Evolutionary conservation across 2,329 filamentous ascomycete species (phyloP).

Genomic region (Ophiostoma piceae): DNA sequence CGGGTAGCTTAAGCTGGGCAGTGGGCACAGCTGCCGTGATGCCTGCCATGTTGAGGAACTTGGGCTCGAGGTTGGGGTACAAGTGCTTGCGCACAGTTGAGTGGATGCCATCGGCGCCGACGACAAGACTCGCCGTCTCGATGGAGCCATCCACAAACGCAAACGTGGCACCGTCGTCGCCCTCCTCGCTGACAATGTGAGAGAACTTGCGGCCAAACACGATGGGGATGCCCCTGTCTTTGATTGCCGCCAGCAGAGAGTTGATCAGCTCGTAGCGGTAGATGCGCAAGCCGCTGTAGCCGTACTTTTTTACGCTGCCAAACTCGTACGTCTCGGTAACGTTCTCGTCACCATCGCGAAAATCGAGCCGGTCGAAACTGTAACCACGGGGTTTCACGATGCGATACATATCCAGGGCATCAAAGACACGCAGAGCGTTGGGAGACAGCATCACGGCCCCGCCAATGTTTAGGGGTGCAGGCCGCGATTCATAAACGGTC

Average conservation of each 20-base stretch:
- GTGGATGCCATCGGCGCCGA: not conserved
- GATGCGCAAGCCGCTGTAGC: constrained; percentile 3
- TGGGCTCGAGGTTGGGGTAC: not conserved
- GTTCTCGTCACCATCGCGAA: not conserved
- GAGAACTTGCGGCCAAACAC: not conserved
- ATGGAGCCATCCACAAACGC: not conserved
- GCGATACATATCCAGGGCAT: not conserved
- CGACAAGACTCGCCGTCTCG: not conserved
- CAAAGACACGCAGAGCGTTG: not conserved
- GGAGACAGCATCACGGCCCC: not conserved
- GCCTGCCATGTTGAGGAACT: not conserved
- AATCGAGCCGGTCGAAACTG: constrained; percentile 6
- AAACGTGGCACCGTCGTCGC: not conserved
- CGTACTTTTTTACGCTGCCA: not conserved
- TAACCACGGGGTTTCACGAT: not conserved
- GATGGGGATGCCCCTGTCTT: not conserved
- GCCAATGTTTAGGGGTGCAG: not conserved
- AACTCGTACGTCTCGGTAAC: constrained; percentile 6
- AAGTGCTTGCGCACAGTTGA: not conserved
- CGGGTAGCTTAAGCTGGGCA: not conserved
- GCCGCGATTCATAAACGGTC: constrained; percentile 45
- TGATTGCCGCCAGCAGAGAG: not conserved
- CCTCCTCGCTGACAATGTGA: not conserved
- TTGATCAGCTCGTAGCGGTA: not conserved
- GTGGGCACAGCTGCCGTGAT: not conserved